phyloP scores from a whole-genome alignment of 805 yeast species.

The Wickerhamomyces mucosus region DNA sequence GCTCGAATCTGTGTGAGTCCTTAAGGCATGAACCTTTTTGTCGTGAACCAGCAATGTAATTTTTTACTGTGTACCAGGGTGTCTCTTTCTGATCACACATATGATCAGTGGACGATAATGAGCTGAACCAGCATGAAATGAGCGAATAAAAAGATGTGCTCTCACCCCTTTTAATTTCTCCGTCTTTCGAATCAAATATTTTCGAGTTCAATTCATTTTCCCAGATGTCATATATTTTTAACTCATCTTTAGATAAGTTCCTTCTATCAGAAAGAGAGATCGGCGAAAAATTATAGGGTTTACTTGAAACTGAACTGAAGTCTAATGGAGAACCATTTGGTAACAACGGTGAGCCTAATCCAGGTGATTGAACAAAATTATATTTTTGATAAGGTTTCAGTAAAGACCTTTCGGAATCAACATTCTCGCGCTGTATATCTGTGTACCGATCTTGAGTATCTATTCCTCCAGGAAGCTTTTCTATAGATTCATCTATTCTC shows the following conservation, averaged over 20 bases:
- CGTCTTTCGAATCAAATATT: too few species aligned
- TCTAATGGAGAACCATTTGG: conserved; percentile 14
- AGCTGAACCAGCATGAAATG: too few species aligned
- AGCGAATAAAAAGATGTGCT: too few species aligned
- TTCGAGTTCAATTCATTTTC: conserved; percentile 17
- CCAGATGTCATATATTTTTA: conserved; percentile 11
- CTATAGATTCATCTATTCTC: too few species aligned
- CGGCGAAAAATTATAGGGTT: conserved; percentile 5
- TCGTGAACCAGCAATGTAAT: too few species aligned
- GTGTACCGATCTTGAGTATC: background rate
- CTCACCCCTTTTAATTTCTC: too few species aligned
- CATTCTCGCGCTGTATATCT: conserved; percentile 3
- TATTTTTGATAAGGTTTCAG: conserved; percentile 11
- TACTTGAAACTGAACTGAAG: conserved; percentile 10
- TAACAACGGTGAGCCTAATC: conserved; percentile 13
- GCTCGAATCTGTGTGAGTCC: too few species aligned
- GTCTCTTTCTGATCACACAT: too few species aligned
- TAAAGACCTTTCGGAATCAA: conserved; percentile 7
- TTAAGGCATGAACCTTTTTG: too few species aligned
- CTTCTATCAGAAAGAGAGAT: conserved; percentile 4
- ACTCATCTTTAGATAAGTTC: conserved; percentile 11
- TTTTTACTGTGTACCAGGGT: too few species aligned
- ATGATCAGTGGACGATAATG: too few species aligned
- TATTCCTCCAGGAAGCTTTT: too few species aligned
- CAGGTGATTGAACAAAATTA: conserved; percentile 13